Conservation (phyloP, 495 filamentous ascomycete species). For the Hypoxylon intermedium region DNA sequence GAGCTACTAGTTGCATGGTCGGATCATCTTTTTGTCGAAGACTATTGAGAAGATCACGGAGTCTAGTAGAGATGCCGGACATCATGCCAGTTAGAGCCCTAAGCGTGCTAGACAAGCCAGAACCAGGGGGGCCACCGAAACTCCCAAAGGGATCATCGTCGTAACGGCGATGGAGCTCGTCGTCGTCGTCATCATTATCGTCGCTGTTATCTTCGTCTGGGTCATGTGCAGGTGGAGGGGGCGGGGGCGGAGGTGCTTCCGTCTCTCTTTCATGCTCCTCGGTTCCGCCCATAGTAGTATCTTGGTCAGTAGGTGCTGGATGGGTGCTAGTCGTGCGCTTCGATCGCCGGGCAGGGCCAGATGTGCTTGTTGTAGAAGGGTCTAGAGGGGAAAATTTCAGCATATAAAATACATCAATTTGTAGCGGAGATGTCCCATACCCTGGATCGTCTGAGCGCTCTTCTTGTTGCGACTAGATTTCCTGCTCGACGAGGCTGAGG, state of each 20-base stretch:
- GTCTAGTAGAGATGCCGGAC: slow-evolving; percentile 76
- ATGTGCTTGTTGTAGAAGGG: slow-evolving; percentile 39
- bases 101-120: slow-evolving; percentile 78
- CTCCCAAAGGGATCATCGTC: slow-evolving; percentile 81
- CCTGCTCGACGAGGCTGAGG: slow-evolving; percentile 65
- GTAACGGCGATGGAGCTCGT: slow-evolving; percentile 56
- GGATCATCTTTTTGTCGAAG: slow-evolving; percentile 87
- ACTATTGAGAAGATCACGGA: slow-evolving; percentile 84
- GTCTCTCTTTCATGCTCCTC: slow-evolving; percentile 69
- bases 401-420: slow-evolving; percentile 10
- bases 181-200: slow-evolving; percentile 58
- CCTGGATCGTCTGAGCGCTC: slow-evolving; percentile 44
- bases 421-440: slow-evolving; percentile 37
- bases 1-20: slow-evolving; percentile 86
- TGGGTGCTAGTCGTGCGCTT: slow-evolving; percentile 62
- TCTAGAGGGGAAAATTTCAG: slow-evolving; percentile 21
- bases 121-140: slow-evolving; percentile 69
- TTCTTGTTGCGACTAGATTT: slow-evolving; percentile 74
- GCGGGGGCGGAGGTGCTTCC: slow-evolving; percentile 49
- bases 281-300: slow-evolving; percentile 62
- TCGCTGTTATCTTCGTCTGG: slow-evolving; percentile 56
- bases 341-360: slow-evolving; percentile 54
- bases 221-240: slow-evolving; percentile 53
- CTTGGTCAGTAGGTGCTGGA: slow-evolving; percentile 54
- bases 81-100: slow-evolving; percentile 90